Conservation (phyloP, 306 rosid species). For the Ormosia semicastrata region DNA sequence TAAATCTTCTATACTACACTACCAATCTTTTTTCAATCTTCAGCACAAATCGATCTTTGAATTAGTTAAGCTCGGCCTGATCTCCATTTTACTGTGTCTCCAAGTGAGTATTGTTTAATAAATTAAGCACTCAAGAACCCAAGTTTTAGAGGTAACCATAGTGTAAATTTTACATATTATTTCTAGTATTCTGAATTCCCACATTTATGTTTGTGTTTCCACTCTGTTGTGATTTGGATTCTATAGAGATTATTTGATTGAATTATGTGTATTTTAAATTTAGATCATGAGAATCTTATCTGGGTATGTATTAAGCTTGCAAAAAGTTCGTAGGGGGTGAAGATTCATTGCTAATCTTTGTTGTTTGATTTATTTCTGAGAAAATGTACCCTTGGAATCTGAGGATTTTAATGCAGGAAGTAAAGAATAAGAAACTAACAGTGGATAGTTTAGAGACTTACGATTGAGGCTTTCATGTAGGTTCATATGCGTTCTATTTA, state of each 20-base stretch:
- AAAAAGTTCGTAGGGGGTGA: neutral
- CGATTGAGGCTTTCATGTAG: neutral
- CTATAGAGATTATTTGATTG: slow-evolving; percentile 7
- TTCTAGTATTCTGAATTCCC: slow-evolving; percentile 17
- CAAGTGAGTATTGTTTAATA: slow-evolving; percentile 2
- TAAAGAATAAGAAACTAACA: neutral
- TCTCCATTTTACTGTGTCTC: neutral
- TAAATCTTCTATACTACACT: neutral
- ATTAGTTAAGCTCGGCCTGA: slow-evolving; percentile 5
- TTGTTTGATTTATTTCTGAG: neutral
- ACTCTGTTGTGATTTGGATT: slow-evolving; percentile 4
- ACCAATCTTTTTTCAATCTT: slow-evolving; percentile 19
- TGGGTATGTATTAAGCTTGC: slow-evolving; percentile 14
- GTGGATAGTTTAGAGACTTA: neutral
- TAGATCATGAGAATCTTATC: slow-evolving; percentile 11
- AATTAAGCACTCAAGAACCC: slow-evolving; percentile 23
- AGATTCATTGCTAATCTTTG: slow-evolving; percentile 9
- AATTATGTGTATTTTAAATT: neutral
- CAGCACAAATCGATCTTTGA: slow-evolving; percentile 30
- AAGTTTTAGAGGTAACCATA: slow-evolving; percentile 27
- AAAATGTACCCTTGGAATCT: neutral
- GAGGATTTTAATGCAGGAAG: neutral
- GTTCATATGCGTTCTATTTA: neutral
- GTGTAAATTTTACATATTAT: slow-evolving; percentile 21
- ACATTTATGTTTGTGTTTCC: neutral